Evolutionary conservation across 768 basidiomycete genomes (phyloP).

Genomic region (Boletus subcaerulescens): DNA sequence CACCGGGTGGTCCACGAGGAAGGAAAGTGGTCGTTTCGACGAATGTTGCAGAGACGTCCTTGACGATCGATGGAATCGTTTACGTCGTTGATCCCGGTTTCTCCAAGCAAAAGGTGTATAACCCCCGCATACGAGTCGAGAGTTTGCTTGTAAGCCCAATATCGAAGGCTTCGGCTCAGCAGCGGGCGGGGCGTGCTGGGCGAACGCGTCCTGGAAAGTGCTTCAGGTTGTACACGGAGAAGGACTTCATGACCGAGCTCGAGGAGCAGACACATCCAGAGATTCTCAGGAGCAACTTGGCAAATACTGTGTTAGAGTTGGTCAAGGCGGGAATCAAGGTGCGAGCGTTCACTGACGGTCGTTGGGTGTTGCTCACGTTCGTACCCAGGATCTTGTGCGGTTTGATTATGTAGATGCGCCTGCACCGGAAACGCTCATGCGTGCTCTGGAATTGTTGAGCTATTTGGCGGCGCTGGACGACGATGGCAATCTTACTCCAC

Average conservation of each 20-base stretch:
- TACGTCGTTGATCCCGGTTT: constrained; percentile 98
- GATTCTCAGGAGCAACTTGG: constrained; percentile 89
- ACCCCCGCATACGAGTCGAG: constrained; percentile 95
- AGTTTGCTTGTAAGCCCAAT: constrained; percentile 91
- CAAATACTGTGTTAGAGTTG: constrained; percentile 89
- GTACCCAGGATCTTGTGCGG: constrained; percentile 63
- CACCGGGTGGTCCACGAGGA: constrained; percentile 71
- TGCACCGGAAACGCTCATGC: constrained; percentile 95
- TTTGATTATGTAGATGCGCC: constrained; percentile 94
- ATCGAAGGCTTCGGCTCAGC: constrained; percentile 95
- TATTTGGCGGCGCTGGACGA: constrained; percentile 92
- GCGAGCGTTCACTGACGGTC: not conserved
- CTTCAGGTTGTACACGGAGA: constrained; percentile 94
- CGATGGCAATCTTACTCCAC: constrained; percentile 82
- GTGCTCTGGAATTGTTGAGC: constrained; percentile 91
- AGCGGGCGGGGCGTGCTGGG: constrained; percentile 94
- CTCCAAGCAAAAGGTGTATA: constrained; percentile 98
- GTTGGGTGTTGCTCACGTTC: not conserved
- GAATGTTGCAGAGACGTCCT: constrained; percentile 95
- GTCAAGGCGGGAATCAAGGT: constrained; percentile 93
- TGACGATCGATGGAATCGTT: constrained; percentile 99
- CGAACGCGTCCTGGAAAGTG: constrained; percentile 96
- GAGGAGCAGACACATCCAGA: constrained; percentile 98
- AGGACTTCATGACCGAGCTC: constrained; percentile 92
- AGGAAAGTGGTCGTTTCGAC: constrained; percentile 95